These are phyloP conservation scores for Neurospora africana DNA, from an alignment of 495 filamentous ascomycete species.

Conservation along the genomic window DNA sequence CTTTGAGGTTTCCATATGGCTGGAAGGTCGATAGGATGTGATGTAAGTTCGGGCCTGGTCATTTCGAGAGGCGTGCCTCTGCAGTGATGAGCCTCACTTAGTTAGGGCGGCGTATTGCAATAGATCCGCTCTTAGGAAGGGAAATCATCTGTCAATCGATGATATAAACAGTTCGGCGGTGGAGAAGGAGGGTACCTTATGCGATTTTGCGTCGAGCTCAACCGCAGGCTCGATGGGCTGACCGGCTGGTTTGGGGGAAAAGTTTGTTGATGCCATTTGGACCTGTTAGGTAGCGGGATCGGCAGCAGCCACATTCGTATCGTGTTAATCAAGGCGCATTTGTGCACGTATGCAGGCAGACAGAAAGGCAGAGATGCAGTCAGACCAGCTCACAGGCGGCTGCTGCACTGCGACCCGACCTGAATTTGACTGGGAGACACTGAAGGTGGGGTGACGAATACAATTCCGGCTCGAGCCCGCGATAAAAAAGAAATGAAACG, in stretches of 20 bases:
- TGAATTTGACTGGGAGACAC: not conserved
- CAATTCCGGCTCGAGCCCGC: not conserved
- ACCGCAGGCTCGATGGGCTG: too few relatives aligned
- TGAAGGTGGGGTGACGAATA: not conserved
- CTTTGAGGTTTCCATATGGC: not conserved
- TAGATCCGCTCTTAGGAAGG: not conserved
- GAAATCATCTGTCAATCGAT: too few relatives aligned
- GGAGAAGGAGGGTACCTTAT: too few relatives aligned
- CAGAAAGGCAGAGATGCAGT: not conserved
- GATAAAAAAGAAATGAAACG: too few relatives aligned
- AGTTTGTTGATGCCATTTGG: not conserved
- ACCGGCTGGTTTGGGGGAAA: not conserved
- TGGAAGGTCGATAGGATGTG: not conserved
- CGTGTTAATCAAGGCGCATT: too few relatives aligned
- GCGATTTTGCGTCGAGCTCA: too few relatives aligned
- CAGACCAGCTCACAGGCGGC: not conserved
- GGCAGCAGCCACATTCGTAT: not conserved
- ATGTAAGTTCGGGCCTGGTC: not conserved
- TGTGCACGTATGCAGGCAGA: too few relatives aligned
- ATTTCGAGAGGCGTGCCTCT: not conserved
- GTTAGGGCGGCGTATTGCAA: rapidly evolving
- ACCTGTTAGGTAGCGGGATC: not conserved
- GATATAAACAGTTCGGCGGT: too few relatives aligned
- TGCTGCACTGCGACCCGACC: not conserved
- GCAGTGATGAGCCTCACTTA: not conserved